Base-by-base conservation (phyloP, 495 filamentous ascomycete genomes). In the Emericellopsis terricola region DNA sequence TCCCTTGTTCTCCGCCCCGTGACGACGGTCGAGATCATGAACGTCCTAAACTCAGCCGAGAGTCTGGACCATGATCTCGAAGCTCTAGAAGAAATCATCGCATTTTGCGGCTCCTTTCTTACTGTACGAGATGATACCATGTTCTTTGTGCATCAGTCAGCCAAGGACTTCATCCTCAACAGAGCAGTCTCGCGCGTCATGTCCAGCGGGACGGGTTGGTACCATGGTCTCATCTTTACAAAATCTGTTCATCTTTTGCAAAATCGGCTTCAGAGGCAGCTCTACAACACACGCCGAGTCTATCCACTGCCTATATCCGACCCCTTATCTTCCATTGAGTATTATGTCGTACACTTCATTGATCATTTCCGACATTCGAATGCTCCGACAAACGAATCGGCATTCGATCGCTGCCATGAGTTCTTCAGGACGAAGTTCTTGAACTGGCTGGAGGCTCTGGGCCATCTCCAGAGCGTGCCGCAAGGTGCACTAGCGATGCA, bases 131-230 rank as follows among this genome's bases (percentile, higher is more conserved):
- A 52, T 8, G 14, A 41, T 11, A 42, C 21, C 1, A 39, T 65
- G 19, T 44, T 37, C 21, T 46, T 62, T n/a, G 40, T 65, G 10
- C 55, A 65, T 42, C 56, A 60, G 40, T 65, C 60, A 7, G 59
- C 46, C 6, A 56, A 55, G 21, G 58, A 64, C 24, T 62, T 46
- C 38, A 33, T 64, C 2, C 13, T 35, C 11, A 20, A 24, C 14
- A 15, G 28, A 10, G 36, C 19, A n/a, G 2, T 8, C 7, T 11
- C 28, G 21, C 16, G 35, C 15, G 33, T 53, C 21, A 45, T 47
- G 31, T 41, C 42, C 19, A 19, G 19, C 15, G 41, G 44, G 19
- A 8, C 31, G 26, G 32, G 27, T 16, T 17, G 39, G 15, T 18
- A 30, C 17, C 58, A 61, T 32, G 16, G 42, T 16, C 27, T 11